These are phyloP conservation scores for Debaryomycetaceae sp. DNA, from an alignment of 1,139 yeast genomes.

Conservation along the genomic window DNA sequence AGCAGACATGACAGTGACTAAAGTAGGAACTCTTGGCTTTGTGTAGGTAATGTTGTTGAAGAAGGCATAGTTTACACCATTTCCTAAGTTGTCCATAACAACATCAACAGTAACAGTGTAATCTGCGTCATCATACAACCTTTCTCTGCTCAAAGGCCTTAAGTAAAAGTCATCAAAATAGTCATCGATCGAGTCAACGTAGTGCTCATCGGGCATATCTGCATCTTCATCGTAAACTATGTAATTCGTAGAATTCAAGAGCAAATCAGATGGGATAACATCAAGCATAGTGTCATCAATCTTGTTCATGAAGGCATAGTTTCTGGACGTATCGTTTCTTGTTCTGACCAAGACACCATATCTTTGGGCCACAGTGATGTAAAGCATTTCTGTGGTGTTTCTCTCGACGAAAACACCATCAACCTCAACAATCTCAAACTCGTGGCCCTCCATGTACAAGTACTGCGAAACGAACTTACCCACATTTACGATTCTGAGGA, in stretches of 20 bases:
- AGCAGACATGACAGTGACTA: conserved; percentile 54
- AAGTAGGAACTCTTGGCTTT: conserved; percentile 64
- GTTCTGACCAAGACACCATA: conserved; percentile 60
- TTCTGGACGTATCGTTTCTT: conserved; percentile 40
- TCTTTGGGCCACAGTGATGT: conserved; percentile 71
- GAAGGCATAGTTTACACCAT: conserved; percentile 74
- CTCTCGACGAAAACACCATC: conserved; percentile 70
- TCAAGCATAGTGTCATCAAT: conserved; percentile 70
- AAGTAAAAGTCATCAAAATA: conserved; percentile 57
- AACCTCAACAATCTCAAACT: conserved; percentile 63
- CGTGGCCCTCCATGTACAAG: conserved; percentile 64
- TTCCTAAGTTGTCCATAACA: conserved; percentile 64
- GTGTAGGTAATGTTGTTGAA: conserved; percentile 65
- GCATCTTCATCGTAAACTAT: conserved; percentile 44
- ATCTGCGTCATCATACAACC: conserved; percentile 56
- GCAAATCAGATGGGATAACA: conserved; percentile 50
- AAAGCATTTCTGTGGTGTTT: conserved; percentile 51
- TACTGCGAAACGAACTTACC: conserved; percentile 76
- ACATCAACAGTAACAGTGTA: conserved; percentile 55
- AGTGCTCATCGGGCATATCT: conserved; percentile 22
- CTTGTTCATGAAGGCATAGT: conserved; percentile 60
- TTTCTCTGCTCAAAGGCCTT: conserved; percentile 39
- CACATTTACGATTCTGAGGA: conserved; percentile 58
- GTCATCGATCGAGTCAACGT: conserved; percentile 19
- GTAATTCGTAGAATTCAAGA: conserved; percentile 52